Conservation (phyloP, 441 rosid genomes). For the Eutrema salsugineum region DNA sequence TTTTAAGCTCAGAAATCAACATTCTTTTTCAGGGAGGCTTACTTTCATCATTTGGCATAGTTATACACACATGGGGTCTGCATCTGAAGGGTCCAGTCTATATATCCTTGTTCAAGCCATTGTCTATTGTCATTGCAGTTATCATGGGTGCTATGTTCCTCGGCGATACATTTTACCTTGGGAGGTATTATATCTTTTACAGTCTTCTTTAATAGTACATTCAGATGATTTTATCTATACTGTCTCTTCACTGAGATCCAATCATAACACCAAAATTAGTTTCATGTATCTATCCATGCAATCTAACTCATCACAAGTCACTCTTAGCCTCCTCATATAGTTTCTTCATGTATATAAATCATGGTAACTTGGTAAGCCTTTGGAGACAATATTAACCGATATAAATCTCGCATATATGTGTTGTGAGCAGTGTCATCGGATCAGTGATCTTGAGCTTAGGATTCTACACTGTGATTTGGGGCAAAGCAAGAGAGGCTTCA, state of each 20-base stretch:
- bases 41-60: background rate
- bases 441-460: constrained; percentile 15
- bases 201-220: too few relatives aligned
- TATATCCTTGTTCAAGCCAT: constrained; percentile 45
- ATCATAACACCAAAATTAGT: too few relatives aligned
- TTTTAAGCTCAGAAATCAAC: background rate
- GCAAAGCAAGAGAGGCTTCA: constrained; percentile 9
- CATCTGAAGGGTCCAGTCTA: constrained; percentile 46
- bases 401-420: background rate
- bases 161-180: constrained; percentile 45
- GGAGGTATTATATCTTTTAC: constrained; percentile 33
- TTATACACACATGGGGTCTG: constrained; percentile 39
- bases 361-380: background rate
- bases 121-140: constrained; percentile 46
- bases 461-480: constrained; percentile 19
- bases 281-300: too few relatives aligned
- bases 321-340: too few relatives aligned
- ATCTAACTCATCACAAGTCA: too few relatives aligned
- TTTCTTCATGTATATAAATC: too few relatives aligned
- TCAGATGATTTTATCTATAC: too few relatives aligned
- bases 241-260: too few relatives aligned
- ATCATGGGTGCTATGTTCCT: constrained; percentile 35
- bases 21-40: constrained; percentile 1
- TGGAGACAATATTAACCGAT: background rate
- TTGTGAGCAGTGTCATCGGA: constrained; percentile 15